Percentiles rank a stretch among this genome's conserved stretches.
Conservation (phyloP, 1,139 yeast species). For the Yamadazyma sp. region DNA sequence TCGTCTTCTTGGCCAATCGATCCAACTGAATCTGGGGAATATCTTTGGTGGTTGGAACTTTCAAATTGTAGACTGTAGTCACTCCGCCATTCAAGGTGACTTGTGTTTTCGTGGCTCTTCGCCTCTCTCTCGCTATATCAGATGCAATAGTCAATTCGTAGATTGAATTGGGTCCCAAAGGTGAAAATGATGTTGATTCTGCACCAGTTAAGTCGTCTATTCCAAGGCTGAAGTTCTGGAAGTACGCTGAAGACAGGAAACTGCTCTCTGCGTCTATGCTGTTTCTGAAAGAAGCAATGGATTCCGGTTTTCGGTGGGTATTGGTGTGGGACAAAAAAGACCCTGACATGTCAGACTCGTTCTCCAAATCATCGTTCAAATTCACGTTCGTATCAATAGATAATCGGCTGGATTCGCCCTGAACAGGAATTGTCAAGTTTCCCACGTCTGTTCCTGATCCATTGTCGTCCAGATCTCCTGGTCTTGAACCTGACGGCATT, state of each 20-base stretch:
- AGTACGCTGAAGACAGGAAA: constrained; percentile 32
- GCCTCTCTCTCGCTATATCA: constrained; percentile 43
- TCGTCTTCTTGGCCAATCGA: constrained; percentile 51
- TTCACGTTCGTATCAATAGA: constrained; percentile 35
- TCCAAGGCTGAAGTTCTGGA: constrained; percentile 24
- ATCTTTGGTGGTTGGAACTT: constrained; percentile 75
- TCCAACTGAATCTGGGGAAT: constrained; percentile 81
- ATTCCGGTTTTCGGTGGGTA: constrained; percentile 20
- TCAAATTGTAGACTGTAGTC: constrained; percentile 45
- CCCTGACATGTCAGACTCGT: constrained; percentile 16
- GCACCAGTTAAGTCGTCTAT: constrained; percentile 14
- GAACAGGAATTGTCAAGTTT: constrained; percentile 11
- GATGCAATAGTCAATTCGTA: constrained; percentile 68
- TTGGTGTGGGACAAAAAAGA: constrained; percentile 12
- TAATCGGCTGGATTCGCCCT: constrained; percentile 16
- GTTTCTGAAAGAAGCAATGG: constrained; percentile 27
- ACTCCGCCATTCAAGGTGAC: constrained; percentile 45
- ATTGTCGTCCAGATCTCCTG: background rate
- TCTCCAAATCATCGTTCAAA: constrained; percentile 41
- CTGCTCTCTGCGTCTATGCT: constrained; percentile 41
- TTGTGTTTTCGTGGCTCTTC: constrained; percentile 31
- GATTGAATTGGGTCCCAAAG: constrained; percentile 78
- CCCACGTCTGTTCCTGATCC: background rate
- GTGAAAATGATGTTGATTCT: constrained; percentile 39
- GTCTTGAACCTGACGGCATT: constrained; percentile 2